A percentile compares a stretch with the other conserved stretches of the same genome.
Conservation (phyloP, 2,329 filamentous ascomycete genomes). For the Diatrype stigma region DNA sequence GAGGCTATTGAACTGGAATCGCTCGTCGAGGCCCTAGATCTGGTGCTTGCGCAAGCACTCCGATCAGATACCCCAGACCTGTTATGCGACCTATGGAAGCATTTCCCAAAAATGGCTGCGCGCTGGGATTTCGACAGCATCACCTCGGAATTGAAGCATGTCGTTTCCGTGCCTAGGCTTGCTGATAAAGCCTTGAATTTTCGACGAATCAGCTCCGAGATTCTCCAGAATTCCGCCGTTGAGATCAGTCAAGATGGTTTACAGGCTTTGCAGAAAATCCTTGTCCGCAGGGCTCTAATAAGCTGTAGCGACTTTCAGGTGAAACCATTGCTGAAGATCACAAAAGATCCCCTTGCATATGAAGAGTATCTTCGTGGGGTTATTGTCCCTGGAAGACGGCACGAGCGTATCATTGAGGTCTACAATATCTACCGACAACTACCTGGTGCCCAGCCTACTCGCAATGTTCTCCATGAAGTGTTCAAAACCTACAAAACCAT, state of each 20-base stretch:
- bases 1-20: slow-evolving; percentile 17
- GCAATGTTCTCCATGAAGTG: slow-evolving; percentile 38
- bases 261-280: slow-evolving; percentile 20
- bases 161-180: slow-evolving; percentile 20
- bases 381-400: slow-evolving; percentile 23
- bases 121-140: slow-evolving; percentile 24
- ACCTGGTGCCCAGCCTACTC: slow-evolving; percentile 32
- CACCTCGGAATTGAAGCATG: slow-evolving; percentile 17
- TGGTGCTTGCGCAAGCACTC: slow-evolving; percentile 39
- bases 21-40: slow-evolving; percentile 38
- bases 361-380: slow-evolving; percentile 37
- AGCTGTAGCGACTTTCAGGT: slow-evolving; percentile 23
- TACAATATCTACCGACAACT: slow-evolving; percentile 45
- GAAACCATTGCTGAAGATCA: slow-evolving; percentile 35
- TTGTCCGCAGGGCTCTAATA: slow-evolving; percentile 25
- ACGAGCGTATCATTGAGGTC: slow-evolving; percentile 33
- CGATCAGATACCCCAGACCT: slow-evolving; percentile 12
- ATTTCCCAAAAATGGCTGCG: slow-evolving; percentile 21
- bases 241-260: slow-evolving; percentile 11
- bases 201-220: slow-evolving; percentile 3
- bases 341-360: slow-evolving; percentile 36
- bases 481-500: slow-evolving; percentile 29
- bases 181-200: slow-evolving; percentile 21
- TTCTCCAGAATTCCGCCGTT: slow-evolving; percentile 5
- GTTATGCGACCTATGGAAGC: slow-evolving; percentile 18